Evolutionary conservation across 306 rosid genomes (phyloP).

Genomic region (Cucumis hystrix): DNA sequence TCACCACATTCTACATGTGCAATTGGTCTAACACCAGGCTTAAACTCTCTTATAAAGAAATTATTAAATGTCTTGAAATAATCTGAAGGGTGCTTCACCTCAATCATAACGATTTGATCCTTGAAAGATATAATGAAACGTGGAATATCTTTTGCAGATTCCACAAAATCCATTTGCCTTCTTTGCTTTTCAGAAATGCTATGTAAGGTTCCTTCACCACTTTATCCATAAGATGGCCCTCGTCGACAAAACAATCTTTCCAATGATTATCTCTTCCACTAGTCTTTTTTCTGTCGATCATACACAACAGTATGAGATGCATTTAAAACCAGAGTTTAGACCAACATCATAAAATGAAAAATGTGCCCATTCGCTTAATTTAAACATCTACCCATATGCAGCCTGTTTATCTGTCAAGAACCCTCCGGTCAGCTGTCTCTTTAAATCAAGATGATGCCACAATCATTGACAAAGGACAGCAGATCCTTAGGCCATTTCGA

Average conservation of each 20-base stretch:
- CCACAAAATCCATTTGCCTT: constrained; percentile 55
- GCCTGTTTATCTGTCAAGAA: too few species aligned
- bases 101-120: constrained; percentile 86
- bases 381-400: too few species aligned
- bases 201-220: constrained; percentile 83
- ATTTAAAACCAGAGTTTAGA: too few species aligned
- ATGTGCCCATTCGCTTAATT: too few species aligned
- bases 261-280: constrained; percentile 83
- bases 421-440: too few species aligned
- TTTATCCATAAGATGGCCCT: constrained; percentile 86
- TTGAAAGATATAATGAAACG: constrained; percentile 57
- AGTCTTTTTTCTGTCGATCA: constrained; percentile 86
- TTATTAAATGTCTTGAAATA: constrained; percentile 93
- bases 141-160: constrained; percentile 74
- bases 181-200: constrained; percentile 89
- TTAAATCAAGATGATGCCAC: too few species aligned
- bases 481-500: too few species aligned
- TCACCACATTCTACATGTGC: constrained; percentile 45
- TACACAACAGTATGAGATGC: constrained; percentile 11
- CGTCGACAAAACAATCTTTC: constrained; percentile 83
- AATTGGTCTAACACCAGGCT: constrained; percentile 76
- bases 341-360: too few species aligned
- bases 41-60: constrained; percentile 75
- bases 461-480: too few species aligned
- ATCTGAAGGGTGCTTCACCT: constrained; percentile 59